Conservation (phyloP, 106 monocot species). For the Dendrobium officinale region DNA sequence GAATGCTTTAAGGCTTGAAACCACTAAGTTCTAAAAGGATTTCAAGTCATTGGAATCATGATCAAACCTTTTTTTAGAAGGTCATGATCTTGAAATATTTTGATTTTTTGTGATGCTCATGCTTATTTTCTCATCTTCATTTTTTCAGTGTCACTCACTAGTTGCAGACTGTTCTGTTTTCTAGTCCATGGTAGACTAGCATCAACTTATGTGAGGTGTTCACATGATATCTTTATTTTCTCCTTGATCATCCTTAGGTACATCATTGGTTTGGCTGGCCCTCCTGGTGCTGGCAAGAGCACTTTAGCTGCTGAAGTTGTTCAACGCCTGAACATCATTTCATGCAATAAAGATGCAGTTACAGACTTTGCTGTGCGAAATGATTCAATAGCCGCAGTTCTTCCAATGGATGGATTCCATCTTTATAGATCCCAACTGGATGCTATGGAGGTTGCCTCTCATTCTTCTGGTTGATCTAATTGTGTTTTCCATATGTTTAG, state of each 20-base stretch:
- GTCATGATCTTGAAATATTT: not conserved
- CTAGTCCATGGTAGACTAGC: not conserved
- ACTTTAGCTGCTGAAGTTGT: constrained; percentile 75
- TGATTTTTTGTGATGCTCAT: not conserved
- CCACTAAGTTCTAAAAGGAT: not conserved
- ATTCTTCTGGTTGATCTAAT: not conserved
- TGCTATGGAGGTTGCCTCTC: constrained; percentile 67
- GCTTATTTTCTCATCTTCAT: not conserved
- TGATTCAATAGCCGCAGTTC: constrained; percentile 49
- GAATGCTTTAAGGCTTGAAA: not conserved
- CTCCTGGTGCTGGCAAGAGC: constrained; percentile 81
- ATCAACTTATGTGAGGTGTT: not conserved
- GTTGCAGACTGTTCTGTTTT: not conserved
- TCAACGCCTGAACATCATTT: constrained; percentile 45
- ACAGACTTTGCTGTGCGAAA: not conserved
- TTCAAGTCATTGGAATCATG: not conserved
- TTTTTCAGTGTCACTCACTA: not conserved
- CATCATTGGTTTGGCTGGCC: constrained; percentile 74
- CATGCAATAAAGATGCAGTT: constrained; percentile 16
- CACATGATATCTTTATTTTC: not conserved
- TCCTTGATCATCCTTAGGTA: constrained; percentile 27
- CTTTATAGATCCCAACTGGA: constrained; percentile 86
- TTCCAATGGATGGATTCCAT: constrained; percentile 99
- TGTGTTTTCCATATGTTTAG: constrained; percentile 9
- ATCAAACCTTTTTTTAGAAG: not conserved